phyloP scores from a whole-genome alignment of 768 basidiomycete genomes.

The Amanita rimosa region DNA sequence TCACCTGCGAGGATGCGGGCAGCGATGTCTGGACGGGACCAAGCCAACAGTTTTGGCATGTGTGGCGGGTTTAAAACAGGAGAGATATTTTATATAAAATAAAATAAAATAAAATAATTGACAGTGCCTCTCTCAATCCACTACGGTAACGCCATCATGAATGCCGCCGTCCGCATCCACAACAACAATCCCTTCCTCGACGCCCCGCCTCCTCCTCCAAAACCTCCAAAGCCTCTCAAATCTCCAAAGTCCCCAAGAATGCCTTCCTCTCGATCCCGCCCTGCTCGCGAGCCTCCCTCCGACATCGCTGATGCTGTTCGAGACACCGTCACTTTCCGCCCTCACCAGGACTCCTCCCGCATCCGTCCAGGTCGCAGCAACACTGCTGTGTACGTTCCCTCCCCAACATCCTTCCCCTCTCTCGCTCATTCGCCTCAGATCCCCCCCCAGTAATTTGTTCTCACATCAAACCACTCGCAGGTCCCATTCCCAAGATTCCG shows the following conservation, averaged over 20 bases:
- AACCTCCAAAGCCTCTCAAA: conserved; percentile 21
- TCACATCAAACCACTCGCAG: conserved; percentile 26
- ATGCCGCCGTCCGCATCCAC: conserved; percentile 21
- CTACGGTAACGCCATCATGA: too few relatives aligned
- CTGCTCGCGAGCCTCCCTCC: conserved; percentile 18
- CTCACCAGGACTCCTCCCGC: conserved; percentile 24
- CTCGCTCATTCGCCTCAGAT: conserved; percentile 1
- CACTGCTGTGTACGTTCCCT: conserved; percentile 35
- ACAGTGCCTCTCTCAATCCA: too few relatives aligned
- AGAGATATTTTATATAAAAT: too few relatives aligned
- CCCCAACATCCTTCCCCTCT: neutral
- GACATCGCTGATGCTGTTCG: conserved; percentile 55
- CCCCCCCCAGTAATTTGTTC: conserved; percentile 5
- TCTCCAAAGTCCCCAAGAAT: conserved; percentile 16
- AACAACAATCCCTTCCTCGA: conserved; percentile 45
- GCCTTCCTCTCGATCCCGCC: conserved; percentile 18
- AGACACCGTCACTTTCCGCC: conserved; percentile 53
- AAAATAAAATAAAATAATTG: too few relatives aligned
- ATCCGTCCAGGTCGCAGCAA: conserved; percentile 48
- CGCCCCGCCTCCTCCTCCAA: conserved; percentile 19
- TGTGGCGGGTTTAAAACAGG: conserved; percentile 2
- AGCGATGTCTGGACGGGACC: conserved; percentile 43
- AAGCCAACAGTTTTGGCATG: conserved; percentile 24
- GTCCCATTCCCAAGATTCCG: conserved; percentile 38
- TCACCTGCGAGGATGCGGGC: conserved; percentile 67